Evolutionary conservation across 495 filamentous ascomycete species (phyloP), one percentile per base, ranked within the genome.

Genomic region (Penicillium longicatenatum): DNA sequence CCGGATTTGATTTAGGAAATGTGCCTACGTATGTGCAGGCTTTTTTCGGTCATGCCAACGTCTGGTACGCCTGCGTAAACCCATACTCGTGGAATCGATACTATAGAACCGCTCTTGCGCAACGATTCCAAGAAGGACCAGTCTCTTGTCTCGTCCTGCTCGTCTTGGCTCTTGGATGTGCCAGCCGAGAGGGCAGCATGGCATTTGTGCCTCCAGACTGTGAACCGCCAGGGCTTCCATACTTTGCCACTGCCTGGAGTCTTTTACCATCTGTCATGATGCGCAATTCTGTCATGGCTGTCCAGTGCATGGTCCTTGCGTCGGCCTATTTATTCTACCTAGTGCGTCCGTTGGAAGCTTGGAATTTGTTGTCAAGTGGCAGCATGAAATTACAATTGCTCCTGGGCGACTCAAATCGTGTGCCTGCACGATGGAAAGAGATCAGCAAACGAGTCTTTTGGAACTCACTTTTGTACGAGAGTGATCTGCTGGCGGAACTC

Each of bases 1-100:
- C 88, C 11, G 85, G 85, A 9, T 79, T 90, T 33, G 89, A 92
- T 67, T 68, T 92, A 62, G 86, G 86, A 20, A 89, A 92, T 70
- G 87, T 87, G n/a, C 77, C 82, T 21, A 77, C 82, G 14, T 91
- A 91, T 71, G 85, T 90, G 49, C 83, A 86, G 65, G 82, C 89
- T 9, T 92, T 89, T 72, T 93, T 93, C 61, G 84, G 87, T 43
- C 80, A 86, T 22, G 90, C 90, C 54, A 92, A 92, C 65, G 80
- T 90, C 6, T 93, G 89, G 88, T 92, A 92, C 60, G 89, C 90
- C 31, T 90, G 87, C 69, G 89, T 93, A 52, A 92, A 91, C 69
- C 90, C 90, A 21, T 89, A 87, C 71, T 89, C 84, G 19, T 93
- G 89, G 90, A 77, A 81, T n/a, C 83, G 81, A 55, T 86, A 90